Base-by-base conservation (phyloP, 73 alveolate genomes). In the Symbiodinium natans region DNA sequence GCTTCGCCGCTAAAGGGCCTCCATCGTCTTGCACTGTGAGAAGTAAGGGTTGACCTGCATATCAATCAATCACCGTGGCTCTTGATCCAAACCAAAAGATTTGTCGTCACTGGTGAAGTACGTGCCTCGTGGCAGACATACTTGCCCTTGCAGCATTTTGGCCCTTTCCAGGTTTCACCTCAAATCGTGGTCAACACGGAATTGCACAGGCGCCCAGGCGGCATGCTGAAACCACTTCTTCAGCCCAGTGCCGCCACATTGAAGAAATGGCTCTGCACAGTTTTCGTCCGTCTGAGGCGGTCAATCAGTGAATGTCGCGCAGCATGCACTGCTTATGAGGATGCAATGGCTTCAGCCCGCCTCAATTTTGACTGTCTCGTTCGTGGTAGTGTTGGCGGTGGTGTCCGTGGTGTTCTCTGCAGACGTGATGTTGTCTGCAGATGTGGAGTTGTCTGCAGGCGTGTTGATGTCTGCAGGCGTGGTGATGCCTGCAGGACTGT, bases 91-190 rank as follows among this genome's bases (percentile, higher is more conserved):
- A 63, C 7, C 34, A 63, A 19, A 63, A 34, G 31, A 63, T 25
- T 1, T n/a, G n/a, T n/a, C n/a, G n/a, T n/a, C n/a, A n/a, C n/a
- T n/a, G n/a, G n/a, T n/a, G n/a, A n/a, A n/a, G n/a, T 11, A 46
- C 36, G 41, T 10, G 83, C 94, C 94, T 86, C 94, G 23, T 54
- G 41, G 83, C 94, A 86, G 19, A 86, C 27, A 33, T 52, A 33
- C 39, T 17, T 17, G 7, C 63, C 83, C 38, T 48, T 54, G 94
- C 94, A 86, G 63, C 94, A 86, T 21, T 83, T 54, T 39, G 94
- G 83, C 41, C 94, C 94, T 36, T 86, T 86, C 94, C 94, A 86
- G 31, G 83, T 80, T 21, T 36, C 41, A 23, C 94, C 94, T 86
- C 46, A 8, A 31, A 38, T 27, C 41, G 40, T 2, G n/a, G n/a